A percentile compares a stretch with the other conserved stretches of the same genome.
phyloP scores from a whole-genome alignment of 2,329 filamentous ascomycete species.

The Colletotrichum eleusines region DNA sequence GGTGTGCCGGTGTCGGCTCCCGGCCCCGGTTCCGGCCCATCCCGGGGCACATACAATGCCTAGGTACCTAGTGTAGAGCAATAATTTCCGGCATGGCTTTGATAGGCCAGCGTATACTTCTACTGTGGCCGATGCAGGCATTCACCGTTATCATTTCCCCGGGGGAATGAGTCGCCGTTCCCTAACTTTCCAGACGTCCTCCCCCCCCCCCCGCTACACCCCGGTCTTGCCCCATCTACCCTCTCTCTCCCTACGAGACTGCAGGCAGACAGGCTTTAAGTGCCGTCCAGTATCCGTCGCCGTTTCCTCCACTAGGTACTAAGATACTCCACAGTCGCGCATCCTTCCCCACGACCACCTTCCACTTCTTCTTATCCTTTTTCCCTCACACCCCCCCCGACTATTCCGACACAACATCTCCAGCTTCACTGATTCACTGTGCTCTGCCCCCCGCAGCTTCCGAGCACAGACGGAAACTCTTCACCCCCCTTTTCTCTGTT shows the following conservation, averaged over 20 bases:
- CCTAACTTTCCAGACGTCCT: slow-evolving; percentile 10
- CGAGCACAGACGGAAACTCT: slow-evolving; percentile 17
- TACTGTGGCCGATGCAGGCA: background rate
- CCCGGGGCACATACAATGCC: slow-evolving; percentile 4
- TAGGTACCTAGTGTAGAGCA: background rate
- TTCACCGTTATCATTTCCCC: slow-evolving; percentile 24
- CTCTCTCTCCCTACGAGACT: slow-evolving; percentile 5
- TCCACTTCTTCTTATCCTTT: slow-evolving; percentile 36
- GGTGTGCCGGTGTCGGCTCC: background rate
- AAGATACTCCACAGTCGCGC: slow-evolving; percentile 39
- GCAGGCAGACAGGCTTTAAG: background rate
- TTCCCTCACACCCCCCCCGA: slow-evolving; percentile 33
- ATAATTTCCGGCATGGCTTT: background rate
- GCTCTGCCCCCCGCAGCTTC: slow-evolving; percentile 21
- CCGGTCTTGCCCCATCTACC: slow-evolving; percentile 17
- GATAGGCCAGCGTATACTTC: background rate
- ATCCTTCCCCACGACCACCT: slow-evolving; percentile 27
- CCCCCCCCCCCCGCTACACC: background rate
- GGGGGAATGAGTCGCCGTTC: slow-evolving; percentile 34
- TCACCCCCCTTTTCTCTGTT: slow-evolving; percentile 8
- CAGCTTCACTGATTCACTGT: background rate
- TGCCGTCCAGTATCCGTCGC: slow-evolving; percentile 2
- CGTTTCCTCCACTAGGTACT: slow-evolving; percentile 11
- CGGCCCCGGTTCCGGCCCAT: slow-evolving; percentile 15
- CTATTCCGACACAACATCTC: slow-evolving; percentile 16